Base-by-base conservation (phyloP, 495 filamentous ascomycete genomes). In the Lineolata rhizophorae region DNA sequence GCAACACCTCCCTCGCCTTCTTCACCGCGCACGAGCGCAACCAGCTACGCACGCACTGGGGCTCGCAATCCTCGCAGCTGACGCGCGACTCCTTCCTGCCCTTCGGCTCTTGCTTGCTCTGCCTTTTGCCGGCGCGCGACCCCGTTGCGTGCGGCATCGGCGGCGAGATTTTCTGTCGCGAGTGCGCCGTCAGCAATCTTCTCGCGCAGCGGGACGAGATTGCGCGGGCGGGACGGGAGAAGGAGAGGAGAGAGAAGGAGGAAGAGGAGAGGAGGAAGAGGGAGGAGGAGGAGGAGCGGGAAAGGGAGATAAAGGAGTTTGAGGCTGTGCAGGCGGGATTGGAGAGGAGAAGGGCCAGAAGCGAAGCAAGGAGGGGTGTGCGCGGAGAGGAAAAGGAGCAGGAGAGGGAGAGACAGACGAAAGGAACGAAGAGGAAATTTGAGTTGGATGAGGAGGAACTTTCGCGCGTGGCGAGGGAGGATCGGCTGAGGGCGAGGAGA, bases 81-180 rank as follows among this genome's bases (percentile, higher is more conserved):
- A 70, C 67, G 27, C 76, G 87, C 41, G 87, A 97, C 46, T 85
- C 77, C 36, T 95, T 90, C 60, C 72, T 95, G 14, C 71, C 82
- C 6, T 93, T 97, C 55, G 82, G 70, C 21, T 81, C 77, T 4
- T 97, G 87, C 56, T 69, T 71, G 32, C 65, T 97, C 12, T 97
- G 87, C 40, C 70, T 95, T 1, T 72, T 83, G 43, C 71, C 79
- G 3, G 76, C 84, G 14, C 70, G 73, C 12, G 62, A 77, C 18
- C 87, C 87, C 0, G 83, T 94, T 10, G 61, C 65, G 19, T 76
- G 71, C 45, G 51, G 69, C 19, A 64, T 64, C 0, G 68, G 76
- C 37, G 87, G 85, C 30, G 83, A 95, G 49, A 63, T 97, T n/a
- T 95, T 95, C 56, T 97, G 87, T 46, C 67, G 82, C 36, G 87